These are phyloP conservation scores for Penicillium verrucosum DNA, from an alignment of 2,329 filamentous ascomycete species.

Conservation along the genomic window DNA sequence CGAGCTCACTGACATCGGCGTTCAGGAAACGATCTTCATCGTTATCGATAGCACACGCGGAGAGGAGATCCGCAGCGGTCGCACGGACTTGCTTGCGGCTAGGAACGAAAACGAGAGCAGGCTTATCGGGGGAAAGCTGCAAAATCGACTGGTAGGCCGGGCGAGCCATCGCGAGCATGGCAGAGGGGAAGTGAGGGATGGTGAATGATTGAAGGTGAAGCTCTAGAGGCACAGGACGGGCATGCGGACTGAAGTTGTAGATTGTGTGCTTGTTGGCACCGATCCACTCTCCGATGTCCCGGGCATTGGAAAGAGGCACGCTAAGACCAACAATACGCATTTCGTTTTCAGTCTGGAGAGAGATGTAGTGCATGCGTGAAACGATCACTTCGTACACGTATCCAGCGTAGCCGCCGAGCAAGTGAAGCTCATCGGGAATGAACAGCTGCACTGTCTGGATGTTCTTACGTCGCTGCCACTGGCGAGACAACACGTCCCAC, in stretches of 20 bases:
- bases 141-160: conserved; percentile 86
- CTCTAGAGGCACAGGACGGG: conserved; percentile 83
- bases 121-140: conserved; percentile 83
- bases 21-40: conserved; percentile 93
- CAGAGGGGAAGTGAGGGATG: conserved; percentile 92
- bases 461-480: conserved; percentile 96
- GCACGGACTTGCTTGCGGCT: conserved; percentile 88
- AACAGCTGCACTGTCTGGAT: conserved; percentile 86
- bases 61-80: conserved; percentile 81
- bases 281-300: conserved; percentile 96
- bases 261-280: conserved; percentile 97
- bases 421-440: conserved; percentile 91
- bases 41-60: conserved; percentile 82
- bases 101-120: conserved; percentile 86
- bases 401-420: conserved; percentile 80
- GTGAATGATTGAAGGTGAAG: conserved; percentile 93
- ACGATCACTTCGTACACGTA: conserved; percentile 95
- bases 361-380: conserved; percentile 97
- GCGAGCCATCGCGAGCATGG: conserved; percentile 98
- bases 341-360: conserved; percentile 77
- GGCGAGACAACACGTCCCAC: conserved; percentile 92
- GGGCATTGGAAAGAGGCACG: conserved; percentile 87
- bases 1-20: conserved; percentile 75
- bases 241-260: conserved; percentile 95
- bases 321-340: conserved; percentile 86